Base-by-base conservation (phyloP, 2,329 filamentous ascomycete species). In the Alternaria novae-zelandiae region DNA sequence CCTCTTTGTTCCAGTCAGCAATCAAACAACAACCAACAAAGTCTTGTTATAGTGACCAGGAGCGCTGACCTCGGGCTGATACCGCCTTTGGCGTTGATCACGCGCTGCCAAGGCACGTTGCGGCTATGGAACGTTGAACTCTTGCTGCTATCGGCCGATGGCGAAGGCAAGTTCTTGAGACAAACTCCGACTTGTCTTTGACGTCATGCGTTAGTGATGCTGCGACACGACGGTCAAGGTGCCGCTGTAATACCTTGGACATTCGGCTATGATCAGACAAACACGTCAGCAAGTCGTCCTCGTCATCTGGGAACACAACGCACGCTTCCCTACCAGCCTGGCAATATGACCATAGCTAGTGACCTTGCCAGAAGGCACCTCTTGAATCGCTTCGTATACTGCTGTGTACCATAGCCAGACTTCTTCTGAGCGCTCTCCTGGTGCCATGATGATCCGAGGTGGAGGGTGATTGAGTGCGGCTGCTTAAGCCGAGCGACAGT, bases 51-150 rank as follows among this genome's bases (percentile, higher is more conserved):
- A 23, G 57, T 45, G 45, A 64, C 54, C 59, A 63, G 26, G 49
- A 44, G 41, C 54, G 78, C 82, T 70, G 74, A 95, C 93, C 94
- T 88, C 8, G 91, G 91, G 47, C 94, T 97, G 70, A 98, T 96
- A 63, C 88, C 84, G 21, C 95, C 94, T 80, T 92, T 95, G 13
- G 92, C 83, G 79, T 95, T 97, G 77, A 98, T 91, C 63, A 98
- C 92, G 61, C 96, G 86, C 83, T 98, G 95, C 95, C 95, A 98
- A 0, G 95, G 95, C 4, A 98, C 95, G 68, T 91, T 97, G 23
- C 83, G 84, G 63, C 86, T 84, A 78, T 97, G 90, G 82, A 91
- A 96, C 61, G 82, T 72, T 43, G 77, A 65, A 79, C 66, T 73
- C 57, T 80, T 80, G 36, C 78, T 81, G 58, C 79, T 74, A 65